Evolutionary conservation across 2,329 filamentous ascomycete species (phyloP).

Genomic region (Nemania serpens): DNA sequence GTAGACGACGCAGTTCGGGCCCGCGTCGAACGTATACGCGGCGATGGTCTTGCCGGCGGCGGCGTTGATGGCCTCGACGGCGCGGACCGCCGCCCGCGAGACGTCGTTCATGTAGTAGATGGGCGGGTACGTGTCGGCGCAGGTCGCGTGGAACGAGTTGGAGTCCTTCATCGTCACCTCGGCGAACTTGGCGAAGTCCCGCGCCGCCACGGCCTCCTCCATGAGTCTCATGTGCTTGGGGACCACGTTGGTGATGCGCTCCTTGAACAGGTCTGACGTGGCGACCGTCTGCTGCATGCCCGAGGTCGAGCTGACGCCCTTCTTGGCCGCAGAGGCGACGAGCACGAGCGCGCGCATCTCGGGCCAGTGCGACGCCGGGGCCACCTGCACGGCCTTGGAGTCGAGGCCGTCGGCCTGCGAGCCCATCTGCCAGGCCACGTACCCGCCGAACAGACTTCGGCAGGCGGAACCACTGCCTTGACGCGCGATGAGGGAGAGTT

Average conservation of each 20-base stretch:
- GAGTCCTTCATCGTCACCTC: conserved; percentile 95
- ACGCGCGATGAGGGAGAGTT: conserved; percentile 85
- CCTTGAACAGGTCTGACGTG: conserved; percentile 84
- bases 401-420: conserved; percentile 77
- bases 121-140: conserved; percentile 91
- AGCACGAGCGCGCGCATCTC: conserved; percentile 91
- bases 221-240: conserved; percentile 82
- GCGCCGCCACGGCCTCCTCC: conserved; percentile 76
- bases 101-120: conserved; percentile 99
- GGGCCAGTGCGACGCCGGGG: conserved; percentile 89
- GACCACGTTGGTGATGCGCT: conserved; percentile 76
- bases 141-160: conserved; percentile 95
- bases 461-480: conserved; percentile 96
- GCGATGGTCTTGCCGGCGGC: conserved; percentile 78
- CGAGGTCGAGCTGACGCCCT: conserved; percentile 87
- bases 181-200: conserved; percentile 85
- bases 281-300: conserved; percentile 98
- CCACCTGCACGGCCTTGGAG: conserved; percentile 85
- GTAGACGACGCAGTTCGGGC: conserved; percentile 96
- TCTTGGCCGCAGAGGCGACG: conserved; percentile 91
- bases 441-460: conserved; percentile 90
- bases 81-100: conserved; percentile 81
- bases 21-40: conserved; percentile 97
- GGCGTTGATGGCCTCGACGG: conserved; percentile 87
- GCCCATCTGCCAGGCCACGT: conserved; percentile 92